These are phyloP conservation scores for Logfia minima DNA, from an alignment of 129 eudicot genomes.

Conservation along the genomic window DNA sequence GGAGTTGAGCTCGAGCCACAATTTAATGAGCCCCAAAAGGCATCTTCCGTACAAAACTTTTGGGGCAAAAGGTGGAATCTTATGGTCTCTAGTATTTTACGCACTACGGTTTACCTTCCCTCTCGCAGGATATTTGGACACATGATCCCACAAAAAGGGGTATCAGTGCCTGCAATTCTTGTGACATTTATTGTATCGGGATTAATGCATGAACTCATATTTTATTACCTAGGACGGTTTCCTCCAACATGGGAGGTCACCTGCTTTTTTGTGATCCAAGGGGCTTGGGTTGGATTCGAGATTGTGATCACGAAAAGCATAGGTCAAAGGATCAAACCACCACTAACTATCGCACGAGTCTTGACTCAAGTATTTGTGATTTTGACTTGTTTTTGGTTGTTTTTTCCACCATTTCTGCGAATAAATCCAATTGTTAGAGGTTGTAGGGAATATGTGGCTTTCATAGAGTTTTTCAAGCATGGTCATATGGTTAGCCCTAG, in stretches of 20 bases:
- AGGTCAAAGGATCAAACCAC: slow-evolving; percentile 15
- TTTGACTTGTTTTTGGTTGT: slow-evolving; percentile 44
- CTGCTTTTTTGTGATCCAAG: slow-evolving; percentile 52
- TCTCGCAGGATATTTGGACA: slow-evolving; percentile 10
- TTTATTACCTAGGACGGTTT: slow-evolving; percentile 38
- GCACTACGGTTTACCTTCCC: slow-evolving; percentile 38
- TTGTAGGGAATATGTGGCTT: slow-evolving; percentile 37
- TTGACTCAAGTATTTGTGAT: slow-evolving; percentile 34
- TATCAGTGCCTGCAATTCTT: slow-evolving; percentile 27
- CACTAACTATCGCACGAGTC: slow-evolving; percentile 28
- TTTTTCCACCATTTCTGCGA: slow-evolving; percentile 45
- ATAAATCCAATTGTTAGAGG: slow-evolving; percentile 29
- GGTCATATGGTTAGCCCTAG: slow-evolving; percentile 30
- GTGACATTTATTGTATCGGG: slow-evolving; percentile 39
- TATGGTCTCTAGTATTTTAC: slow-evolving; percentile 46
- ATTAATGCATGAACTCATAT: slow-evolving; percentile 53
- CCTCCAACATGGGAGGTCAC: slow-evolving; percentile 43
- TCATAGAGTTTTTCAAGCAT: slow-evolving; percentile 38
- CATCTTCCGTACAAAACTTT: slow-evolving; percentile 63
- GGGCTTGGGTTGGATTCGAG: slow-evolving; percentile 45
- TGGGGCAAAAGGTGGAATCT: slow-evolving; percentile 75
- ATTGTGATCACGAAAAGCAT: slow-evolving; percentile 39
- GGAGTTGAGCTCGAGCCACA: slow-evolving; percentile 52
- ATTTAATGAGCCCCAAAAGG: slow-evolving; percentile 49
- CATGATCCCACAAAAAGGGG: slow-evolving; percentile 21